These are phyloP conservation scores for Gracilaria gracilis DNA, from an alignment of 23 red algal species.

Conservation along the genomic window DNA sequence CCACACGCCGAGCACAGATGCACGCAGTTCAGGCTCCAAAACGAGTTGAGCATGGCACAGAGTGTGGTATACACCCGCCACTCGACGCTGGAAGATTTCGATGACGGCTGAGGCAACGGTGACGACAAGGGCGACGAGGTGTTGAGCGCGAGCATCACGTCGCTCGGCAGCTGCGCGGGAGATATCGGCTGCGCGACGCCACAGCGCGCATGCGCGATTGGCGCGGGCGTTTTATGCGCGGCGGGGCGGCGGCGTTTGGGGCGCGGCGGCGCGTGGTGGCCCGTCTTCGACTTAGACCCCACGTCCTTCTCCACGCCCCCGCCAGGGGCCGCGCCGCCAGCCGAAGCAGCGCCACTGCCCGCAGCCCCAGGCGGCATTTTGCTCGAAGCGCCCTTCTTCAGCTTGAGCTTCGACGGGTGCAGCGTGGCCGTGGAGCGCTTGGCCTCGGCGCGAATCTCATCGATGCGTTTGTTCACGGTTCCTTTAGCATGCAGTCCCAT, in stretches of 20 bases:
- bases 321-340: not conserved
- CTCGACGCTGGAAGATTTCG: not conserved
- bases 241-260: too few species aligned
- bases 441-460: constrained; percentile 31
- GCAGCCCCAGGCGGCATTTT: not conserved
- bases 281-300: too few species aligned
- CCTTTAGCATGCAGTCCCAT: constrained; percentile 25
- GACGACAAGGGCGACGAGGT: not conserved
- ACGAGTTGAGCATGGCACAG: constrained; percentile 54
- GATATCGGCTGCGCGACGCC: too few species aligned
- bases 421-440: constrained; percentile 18
- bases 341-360: not conserved
- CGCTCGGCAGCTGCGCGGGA: constrained; percentile 79
- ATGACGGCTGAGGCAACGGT: too few species aligned
- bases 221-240: too few species aligned
- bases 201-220: too few species aligned
- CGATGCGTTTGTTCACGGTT: constrained; percentile 39
- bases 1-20: constrained; percentile 94
- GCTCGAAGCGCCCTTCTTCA: not conserved
- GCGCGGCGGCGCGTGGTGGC: too few species aligned
- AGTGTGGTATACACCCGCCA: constrained; percentile 1
- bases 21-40: constrained; percentile 88
- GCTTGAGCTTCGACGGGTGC: constrained; percentile 31
- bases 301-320: not conserved
- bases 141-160: constrained; percentile 56